Evolutionary conservation across 2,329 filamentous ascomycete genomes (phyloP).

Genomic region (Colletotrichum aenigma): DNA sequence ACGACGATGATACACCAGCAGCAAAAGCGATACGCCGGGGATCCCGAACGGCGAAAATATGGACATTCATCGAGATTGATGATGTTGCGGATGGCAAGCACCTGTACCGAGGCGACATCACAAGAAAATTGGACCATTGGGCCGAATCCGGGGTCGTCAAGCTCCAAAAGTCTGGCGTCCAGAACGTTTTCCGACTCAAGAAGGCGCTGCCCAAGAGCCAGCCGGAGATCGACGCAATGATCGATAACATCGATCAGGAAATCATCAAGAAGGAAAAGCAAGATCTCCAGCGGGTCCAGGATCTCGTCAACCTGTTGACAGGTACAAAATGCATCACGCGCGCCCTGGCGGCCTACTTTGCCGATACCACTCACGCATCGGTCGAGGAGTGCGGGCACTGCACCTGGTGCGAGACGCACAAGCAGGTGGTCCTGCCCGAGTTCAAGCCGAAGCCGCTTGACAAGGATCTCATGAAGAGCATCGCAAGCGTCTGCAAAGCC

Average conservation of each 20-base stretch:
- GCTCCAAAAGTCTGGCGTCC: constrained; percentile 55
- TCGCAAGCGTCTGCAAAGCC: constrained; percentile 44
- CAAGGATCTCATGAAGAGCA: constrained; percentile 37
- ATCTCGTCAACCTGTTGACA: constrained; percentile 60
- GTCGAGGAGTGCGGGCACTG: constrained; percentile 59
- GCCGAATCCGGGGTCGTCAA: constrained; percentile 53
- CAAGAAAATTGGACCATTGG: constrained; percentile 60
- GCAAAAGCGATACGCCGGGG: constrained; percentile 46
- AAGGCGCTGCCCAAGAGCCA: constrained; percentile 46
- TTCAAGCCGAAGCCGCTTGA: constrained; percentile 44
- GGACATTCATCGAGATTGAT: constrained; percentile 54
- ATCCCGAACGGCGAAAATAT: constrained; percentile 45
- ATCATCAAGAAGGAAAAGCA: constrained; percentile 58
- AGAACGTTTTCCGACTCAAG: constrained; percentile 58
- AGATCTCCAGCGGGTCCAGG: constrained; percentile 52
- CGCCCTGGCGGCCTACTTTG: constrained; percentile 60
- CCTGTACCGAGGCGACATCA: constrained; percentile 48
- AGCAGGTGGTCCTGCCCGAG: constrained; percentile 40
- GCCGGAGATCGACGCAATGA: constrained; percentile 47
- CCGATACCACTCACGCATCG: constrained; percentile 50
- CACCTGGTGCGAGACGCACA: constrained; percentile 49
- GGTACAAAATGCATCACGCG: constrained; percentile 54
- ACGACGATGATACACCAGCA: constrained; percentile 43
- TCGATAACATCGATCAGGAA: constrained; percentile 50
- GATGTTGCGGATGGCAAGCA: constrained; percentile 31